Conservation (phyloP, 805 yeast species). For the Ogataea neopini region DNA sequence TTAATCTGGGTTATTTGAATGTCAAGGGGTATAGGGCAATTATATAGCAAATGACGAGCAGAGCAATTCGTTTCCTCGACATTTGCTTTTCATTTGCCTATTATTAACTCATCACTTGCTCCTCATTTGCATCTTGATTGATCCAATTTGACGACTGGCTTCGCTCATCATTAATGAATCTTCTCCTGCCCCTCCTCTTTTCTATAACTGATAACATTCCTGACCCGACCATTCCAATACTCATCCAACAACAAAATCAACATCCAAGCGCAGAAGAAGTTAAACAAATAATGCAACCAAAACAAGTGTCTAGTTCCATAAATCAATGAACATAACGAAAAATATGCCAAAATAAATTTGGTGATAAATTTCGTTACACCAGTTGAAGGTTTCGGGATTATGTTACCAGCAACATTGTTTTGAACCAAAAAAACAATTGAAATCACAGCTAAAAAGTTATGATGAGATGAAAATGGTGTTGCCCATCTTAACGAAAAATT, state of each 20-base stretch:
- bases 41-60: too few species aligned
- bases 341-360: slow-evolving; percentile 46
- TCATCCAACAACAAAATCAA: slow-evolving; percentile 31
- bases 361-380: slow-evolving; percentile 35
- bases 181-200: slow-evolving; percentile 24
- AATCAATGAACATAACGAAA: slow-evolving; percentile 59
- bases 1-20: slow-evolving; percentile 28
- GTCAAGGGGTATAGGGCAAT: slow-evolving; percentile 30
- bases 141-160: too few species aligned
- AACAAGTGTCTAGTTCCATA: slow-evolving; percentile 83
- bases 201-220: slow-evolving; percentile 16
- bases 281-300: slow-evolving; percentile 79
- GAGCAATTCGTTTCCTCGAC: too few species aligned
- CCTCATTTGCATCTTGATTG: too few species aligned
- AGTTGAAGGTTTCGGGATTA: slow-evolving; percentile 41
- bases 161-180: slow-evolving; percentile 22
- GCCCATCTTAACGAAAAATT: slow-evolving; percentile 76
- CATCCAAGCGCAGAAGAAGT: slow-evolving; percentile 59
- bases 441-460: slow-evolving; percentile 72
- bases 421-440: slow-evolving; percentile 69
- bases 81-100: too few species aligned
- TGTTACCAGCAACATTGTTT: slow-evolving; percentile 49
- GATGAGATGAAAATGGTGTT: slow-evolving; percentile 85
- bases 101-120: too few species aligned
- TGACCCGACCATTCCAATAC: slow-evolving; percentile 23